Evolutionary conservation across 768 basidiomycete genomes (phyloP).

Genomic region (Agrocybe praecox): DNA sequence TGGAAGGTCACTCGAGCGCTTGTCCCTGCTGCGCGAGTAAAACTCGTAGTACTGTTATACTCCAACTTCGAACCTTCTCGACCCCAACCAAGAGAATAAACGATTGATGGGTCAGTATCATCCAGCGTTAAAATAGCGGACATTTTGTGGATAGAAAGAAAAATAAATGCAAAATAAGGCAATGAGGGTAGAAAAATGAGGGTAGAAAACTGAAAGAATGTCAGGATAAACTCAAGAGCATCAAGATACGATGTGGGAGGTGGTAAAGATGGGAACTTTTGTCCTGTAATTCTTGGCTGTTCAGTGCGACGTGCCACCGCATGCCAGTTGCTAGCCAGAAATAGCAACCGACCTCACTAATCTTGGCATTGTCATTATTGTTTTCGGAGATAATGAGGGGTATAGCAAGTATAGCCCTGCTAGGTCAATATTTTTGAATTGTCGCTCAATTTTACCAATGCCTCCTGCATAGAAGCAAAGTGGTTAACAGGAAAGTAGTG

Average conservation of each 20-base stretch:
- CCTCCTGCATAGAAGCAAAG: no score
- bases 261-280: slow-evolving; percentile 8
- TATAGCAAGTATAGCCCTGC: neutral
- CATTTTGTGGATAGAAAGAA: neutral
- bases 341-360: neutral
- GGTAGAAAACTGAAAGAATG: slow-evolving; percentile 7
- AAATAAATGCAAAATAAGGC: neutral
- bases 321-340: neutral
- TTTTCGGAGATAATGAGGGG: neutral
- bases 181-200: neutral
- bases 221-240: slow-evolving; percentile 1
- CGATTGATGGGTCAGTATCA: slow-evolving; percentile 18
- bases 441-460: no score
- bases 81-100: slow-evolving; percentile 21
- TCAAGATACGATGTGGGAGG: slow-evolving; percentile 7
- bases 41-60: slow-evolving; percentile 19
- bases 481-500: no score
- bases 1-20: slow-evolving; percentile 24
- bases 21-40: slow-evolving; percentile 18
- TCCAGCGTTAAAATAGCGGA: slow-evolving; percentile 19
- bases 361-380: neutral
- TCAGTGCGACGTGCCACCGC: neutral
- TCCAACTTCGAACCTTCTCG: slow-evolving; percentile 17
- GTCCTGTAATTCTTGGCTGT: slow-evolving; percentile 2
- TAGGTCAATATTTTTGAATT: neutral